Evolutionary conservation across 1,139 yeast genomes (phyloP), one percentile per base, ranked within the genome.

Genomic region (Yamadazyma dushanensis): DNA sequence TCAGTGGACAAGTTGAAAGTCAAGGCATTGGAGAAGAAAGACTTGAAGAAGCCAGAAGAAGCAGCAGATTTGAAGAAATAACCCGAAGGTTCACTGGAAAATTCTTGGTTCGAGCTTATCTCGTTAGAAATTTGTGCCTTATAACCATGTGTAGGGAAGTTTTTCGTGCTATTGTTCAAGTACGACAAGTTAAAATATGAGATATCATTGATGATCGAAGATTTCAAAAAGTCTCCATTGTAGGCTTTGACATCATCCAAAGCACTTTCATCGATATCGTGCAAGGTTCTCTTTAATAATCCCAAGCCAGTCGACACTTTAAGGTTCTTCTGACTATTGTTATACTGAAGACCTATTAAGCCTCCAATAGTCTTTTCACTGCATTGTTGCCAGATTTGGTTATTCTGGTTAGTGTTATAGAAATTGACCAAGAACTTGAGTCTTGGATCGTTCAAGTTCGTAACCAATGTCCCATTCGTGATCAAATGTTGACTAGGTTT

Each of bases 401-500:
- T 67, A 42, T 70, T 68, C 36, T 63, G 64, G 35, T 65, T 66
- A 11, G 59, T 46, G 40, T 65, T 67, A 46, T 50, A 51, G 25
- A 65, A 41, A 43, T 67, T 70, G 18, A 65, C 44, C 34, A 69
- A 50, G 31, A 69, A 63, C 49, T 65, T 67, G 52, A 60, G 63
- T 3, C 61, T 51, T 2, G 76, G 76, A 40, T 69, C 62, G 37
- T 61, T 64, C 46, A 70, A 62, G 45, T 53, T 63, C 20, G 73
- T 55, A 29, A 62, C 44, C 34, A 69, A 56, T 34, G 50, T 58
- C 31, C 64, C 64, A 37, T 58, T 56, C 34, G 73, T 54, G 29
- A 62, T 48, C 39, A 70, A 59, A 40, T 61, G 70, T 44, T 70
- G 73, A 37, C 58, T 63, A 14, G 76, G 76, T 45, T 66, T 68